phyloP scores from a whole-genome alignment of 164 flowering plant species.

The Nelumbo lutea region DNA sequence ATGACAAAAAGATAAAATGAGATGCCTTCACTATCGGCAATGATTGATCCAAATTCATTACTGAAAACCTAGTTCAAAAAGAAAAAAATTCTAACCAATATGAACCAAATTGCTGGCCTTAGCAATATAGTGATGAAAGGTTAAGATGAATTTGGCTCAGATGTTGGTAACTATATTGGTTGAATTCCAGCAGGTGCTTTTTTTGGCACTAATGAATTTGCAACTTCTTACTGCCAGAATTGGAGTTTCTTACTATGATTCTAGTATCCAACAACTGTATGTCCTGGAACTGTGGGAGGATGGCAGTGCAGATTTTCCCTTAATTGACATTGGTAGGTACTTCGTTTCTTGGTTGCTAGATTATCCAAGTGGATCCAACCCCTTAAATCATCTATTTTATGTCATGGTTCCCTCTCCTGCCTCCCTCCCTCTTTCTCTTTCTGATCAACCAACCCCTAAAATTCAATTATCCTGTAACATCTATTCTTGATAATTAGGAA shows the following conservation, averaged over 20 bases:
- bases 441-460: too few species aligned
- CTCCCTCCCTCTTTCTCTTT: background rate
- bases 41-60: background rate
- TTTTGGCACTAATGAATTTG: conserved; percentile 2
- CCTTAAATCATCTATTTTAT: background rate
- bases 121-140: background rate
- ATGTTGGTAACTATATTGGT: background rate
- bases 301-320: conserved; percentile 60
- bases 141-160: background rate
- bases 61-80: background rate
- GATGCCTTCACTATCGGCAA: background rate
- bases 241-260: conserved; percentile 88
- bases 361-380: background rate
- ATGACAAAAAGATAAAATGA: background rate
- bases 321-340: conserved; percentile 67
- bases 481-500: too few species aligned
- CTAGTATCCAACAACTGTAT: conserved; percentile 67
- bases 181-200: background rate
- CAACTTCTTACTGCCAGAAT: conserved; percentile 39
- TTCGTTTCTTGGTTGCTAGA: background rate
- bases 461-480: too few species aligned
- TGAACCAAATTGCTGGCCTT: background rate
- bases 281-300: conserved; percentile 95
- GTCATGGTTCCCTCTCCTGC: background rate
- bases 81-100: background rate